A percentile compares a stretch with the other conserved stretches of the same genome.
These are phyloP conservation scores for Cyclocybe cylindracea DNA, from an alignment of 768 basidiomycete genomes.

Conservation along the genomic window DNA sequence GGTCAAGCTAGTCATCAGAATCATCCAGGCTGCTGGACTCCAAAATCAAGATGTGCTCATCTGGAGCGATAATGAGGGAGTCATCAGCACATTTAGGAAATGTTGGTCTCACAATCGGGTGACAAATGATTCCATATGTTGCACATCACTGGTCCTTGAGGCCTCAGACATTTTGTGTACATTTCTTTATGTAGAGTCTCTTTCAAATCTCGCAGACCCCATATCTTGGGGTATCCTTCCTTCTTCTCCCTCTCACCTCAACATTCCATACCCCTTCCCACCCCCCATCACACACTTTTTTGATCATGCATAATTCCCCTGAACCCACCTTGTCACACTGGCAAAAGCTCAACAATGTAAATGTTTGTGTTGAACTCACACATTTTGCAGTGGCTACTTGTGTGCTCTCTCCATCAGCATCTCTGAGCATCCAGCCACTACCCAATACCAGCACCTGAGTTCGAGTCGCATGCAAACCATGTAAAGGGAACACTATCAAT, in stretches of 20 bases:
- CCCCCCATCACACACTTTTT: slow-evolving; percentile 2
- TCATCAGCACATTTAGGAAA: slow-evolving; percentile 27
- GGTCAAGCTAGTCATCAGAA: slow-evolving; percentile 22
- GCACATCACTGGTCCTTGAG: background rate
- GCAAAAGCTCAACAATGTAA: no score
- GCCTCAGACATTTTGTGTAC: background rate
- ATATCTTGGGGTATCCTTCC: slow-evolving; percentile 8
- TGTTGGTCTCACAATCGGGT: slow-evolving; percentile 15
- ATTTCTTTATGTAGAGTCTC: slow-evolving; percentile 9
- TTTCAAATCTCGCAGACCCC: slow-evolving; percentile 8
- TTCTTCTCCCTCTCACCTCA: background rate
- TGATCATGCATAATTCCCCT: slow-evolving; percentile 6
- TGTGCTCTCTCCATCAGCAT: no score
- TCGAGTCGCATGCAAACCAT: background rate
- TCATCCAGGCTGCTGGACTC: background rate
- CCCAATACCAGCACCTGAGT: background rate
- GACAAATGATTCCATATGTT: slow-evolving; percentile 13
- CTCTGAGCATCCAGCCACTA: no score
- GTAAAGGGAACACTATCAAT: background rate
- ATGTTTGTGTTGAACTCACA: no score
- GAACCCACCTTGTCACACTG: no score
- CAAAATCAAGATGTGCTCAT: slow-evolving; percentile 21
- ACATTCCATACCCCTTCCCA: background rate
- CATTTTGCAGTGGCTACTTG: no score
- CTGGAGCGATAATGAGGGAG: slow-evolving; percentile 34